Conservation (phyloP, 495 filamentous ascomycete genomes). For the Evernia prunastri region DNA sequence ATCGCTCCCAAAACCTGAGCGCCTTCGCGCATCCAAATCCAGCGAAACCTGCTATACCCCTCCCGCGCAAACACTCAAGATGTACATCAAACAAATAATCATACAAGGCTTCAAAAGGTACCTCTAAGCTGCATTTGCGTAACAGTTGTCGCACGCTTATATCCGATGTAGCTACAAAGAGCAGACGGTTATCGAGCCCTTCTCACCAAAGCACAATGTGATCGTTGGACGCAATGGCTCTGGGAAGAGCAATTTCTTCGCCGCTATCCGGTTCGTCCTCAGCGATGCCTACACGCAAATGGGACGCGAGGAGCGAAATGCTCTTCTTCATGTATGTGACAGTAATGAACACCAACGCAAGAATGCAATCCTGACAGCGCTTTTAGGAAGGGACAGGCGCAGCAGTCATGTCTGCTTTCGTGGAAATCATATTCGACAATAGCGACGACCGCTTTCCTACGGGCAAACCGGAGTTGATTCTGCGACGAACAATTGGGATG, state of each 20-base stretch:
- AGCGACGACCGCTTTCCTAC: conserved; percentile 93
- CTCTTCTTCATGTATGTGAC: conserved; percentile 68
- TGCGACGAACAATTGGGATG: conserved; percentile 87
- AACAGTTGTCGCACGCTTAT: not conserved
- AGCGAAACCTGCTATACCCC: not conserved
- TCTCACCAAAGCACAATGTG: conserved; percentile 96
- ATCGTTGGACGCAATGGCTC: conserved; percentile 99
- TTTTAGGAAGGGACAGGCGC: conserved; percentile 84
- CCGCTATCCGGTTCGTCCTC: conserved; percentile 95
- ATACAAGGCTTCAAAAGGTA: conserved; percentile 99
- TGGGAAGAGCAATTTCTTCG: conserved; percentile 99
- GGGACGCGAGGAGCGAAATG: conserved; percentile 91
- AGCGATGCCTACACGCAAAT: conserved; percentile 97
- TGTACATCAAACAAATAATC: conserved; percentile 99
- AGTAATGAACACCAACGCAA: not conserved
- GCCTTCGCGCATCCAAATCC: not conserved
- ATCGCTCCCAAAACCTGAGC: not conserved
- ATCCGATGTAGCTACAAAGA: conserved; percentile 78
- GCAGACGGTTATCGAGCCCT: conserved; percentile 96
- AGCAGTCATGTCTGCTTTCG: conserved; percentile 97
- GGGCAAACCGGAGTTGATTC: conserved; percentile 79
- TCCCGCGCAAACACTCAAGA: conserved; percentile 29
- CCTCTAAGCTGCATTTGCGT: conserved; percentile 19
- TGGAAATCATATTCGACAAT: conserved; percentile 99
- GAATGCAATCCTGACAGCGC: conserved; percentile 3